A percentile compares a stretch with the other conserved stretches of the same genome.
Evolutionary conservation across 805 yeast genomes (phyloP).

Genomic region (Schwanniomyces polymorphus): DNA sequence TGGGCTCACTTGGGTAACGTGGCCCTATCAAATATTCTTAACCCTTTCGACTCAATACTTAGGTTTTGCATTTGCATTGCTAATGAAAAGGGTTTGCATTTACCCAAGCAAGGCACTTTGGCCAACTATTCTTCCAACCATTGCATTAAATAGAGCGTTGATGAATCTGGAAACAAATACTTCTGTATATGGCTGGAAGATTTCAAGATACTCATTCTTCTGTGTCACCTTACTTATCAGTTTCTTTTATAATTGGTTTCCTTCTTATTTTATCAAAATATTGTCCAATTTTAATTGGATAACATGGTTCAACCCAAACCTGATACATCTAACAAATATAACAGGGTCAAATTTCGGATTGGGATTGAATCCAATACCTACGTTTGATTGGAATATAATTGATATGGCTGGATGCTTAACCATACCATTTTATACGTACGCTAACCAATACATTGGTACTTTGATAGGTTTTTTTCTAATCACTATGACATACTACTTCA

Average conservation of each 20-base stretch:
- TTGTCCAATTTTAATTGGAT: conserved; percentile 46
- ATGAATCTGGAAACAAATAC: conserved; percentile 24
- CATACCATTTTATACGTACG: conserved; percentile 43
- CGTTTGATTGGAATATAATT: conserved; percentile 44
- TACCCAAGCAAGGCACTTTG: conserved; percentile 43
- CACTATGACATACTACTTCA: conserved; percentile 41
- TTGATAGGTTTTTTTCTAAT: conserved; percentile 33
- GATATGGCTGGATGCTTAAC: conserved; percentile 40
- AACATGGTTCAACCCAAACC: conserved; percentile 41
- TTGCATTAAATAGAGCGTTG: conserved; percentile 43
- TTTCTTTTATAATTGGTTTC: conserved; percentile 44
- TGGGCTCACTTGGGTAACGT: conserved; percentile 43
- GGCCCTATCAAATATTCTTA: conserved; percentile 55
- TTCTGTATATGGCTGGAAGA: conserved; percentile 37
- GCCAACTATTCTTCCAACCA: conserved; percentile 46
- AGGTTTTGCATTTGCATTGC: conserved; percentile 68
- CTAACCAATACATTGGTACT: conserved; percentile 38
- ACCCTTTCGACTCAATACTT: conserved; percentile 57
- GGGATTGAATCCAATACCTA: conserved; percentile 43
- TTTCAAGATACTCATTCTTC: conserved; percentile 42
- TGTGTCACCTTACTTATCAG: conserved; percentile 30
- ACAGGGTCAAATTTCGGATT: conserved; percentile 38
- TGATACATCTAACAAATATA: conserved; percentile 39
- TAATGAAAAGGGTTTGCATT: conserved; percentile 55
- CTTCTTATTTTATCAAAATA: conserved; percentile 38